These are phyloP conservation scores for Aspergillus pseudoviridinutans DNA, from an alignment of 2,329 filamentous ascomycete species.

Conservation along the genomic window DNA sequence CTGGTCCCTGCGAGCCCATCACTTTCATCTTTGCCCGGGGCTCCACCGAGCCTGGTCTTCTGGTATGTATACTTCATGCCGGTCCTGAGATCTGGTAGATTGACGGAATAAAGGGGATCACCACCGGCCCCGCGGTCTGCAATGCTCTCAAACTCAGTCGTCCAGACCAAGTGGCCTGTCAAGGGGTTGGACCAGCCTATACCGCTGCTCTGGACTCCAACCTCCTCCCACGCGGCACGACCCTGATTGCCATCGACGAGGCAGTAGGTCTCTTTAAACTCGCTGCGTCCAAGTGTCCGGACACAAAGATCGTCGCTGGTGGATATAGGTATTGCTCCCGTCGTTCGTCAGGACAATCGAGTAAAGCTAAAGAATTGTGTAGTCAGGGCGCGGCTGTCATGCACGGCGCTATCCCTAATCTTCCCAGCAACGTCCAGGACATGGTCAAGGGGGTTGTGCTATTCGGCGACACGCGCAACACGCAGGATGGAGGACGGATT, in stretches of 20 bases:
- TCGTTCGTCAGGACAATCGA: background rate
- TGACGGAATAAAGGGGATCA: constrained; percentile 1
- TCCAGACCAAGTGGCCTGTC: constrained; percentile 7
- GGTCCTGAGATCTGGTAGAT: background rate
- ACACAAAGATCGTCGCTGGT: constrained; percentile 12
- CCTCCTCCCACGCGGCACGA: constrained; percentile 8
- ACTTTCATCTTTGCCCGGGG: constrained; percentile 50
- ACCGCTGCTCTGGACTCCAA: constrained; percentile 8
- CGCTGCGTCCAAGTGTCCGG: constrained; percentile 9
- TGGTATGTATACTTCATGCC: constrained; percentile 27
- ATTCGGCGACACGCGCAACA: constrained; percentile 33
- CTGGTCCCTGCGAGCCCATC: constrained; percentile 38
- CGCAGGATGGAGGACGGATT: constrained; percentile 14
- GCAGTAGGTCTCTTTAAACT: constrained; percentile 6
- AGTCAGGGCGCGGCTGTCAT: constrained; percentile 45
- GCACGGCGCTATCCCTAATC: constrained; percentile 35
- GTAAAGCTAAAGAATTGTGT: background rate
- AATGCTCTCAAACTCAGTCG: background rate
- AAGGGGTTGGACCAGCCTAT: constrained; percentile 13
- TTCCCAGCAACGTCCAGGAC: constrained; percentile 19
- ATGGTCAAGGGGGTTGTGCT: constrained; percentile 40
- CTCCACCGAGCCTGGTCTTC: constrained; percentile 48
- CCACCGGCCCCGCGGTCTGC: constrained; percentile 6
- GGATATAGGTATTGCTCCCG: constrained; percentile 6
- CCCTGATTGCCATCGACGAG: constrained; percentile 7